Evolutionary conservation across 805 yeast genomes (phyloP), one percentile per base, ranked within the genome.

Genomic region (Candida sphagnicola): DNA sequence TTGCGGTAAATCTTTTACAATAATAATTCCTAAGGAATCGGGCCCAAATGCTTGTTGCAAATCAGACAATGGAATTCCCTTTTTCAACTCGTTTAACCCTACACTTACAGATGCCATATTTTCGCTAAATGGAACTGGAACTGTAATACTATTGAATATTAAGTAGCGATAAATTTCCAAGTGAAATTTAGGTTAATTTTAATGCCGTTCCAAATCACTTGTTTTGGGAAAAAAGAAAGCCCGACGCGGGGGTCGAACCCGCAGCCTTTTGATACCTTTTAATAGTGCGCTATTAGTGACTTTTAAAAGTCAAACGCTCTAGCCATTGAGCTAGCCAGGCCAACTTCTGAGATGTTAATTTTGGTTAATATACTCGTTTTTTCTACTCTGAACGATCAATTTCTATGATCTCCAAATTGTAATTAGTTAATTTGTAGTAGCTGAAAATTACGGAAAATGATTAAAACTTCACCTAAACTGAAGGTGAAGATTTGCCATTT

Each of bases 11-110:
- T 59, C 69, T 18, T 55, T 60, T 12, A 78, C 72, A 5, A 78
- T 42, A 4, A 78, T 63, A 25, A 78, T 71, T 1, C 84, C 84
- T 6, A 78, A 58, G 0, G 81, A 75, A 24, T 74, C 64, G 2
- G 72, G 70, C 0, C 81, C 84, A 56, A 78, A 78, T 1, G 82
- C 82, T 8, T 53, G 41, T 4, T 59, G 54, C 26, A 78, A 57
- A 4, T 45, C 41, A 1, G 46, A 34, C 33, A 61, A 61, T 3
- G 51, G 56, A 2, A 55, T 45, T 1, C 74, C 75, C 0, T 47
- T 13, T 18, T 48, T 18, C 18, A 72, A 57, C 25, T 60, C 61
- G 18, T 45, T 38, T 0, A 66, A 45, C 2, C 61, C 44, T 1
- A 67, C 72, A 1, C 35, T 42, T 1, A 67, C 68, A 3, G 72